phyloP scores from a whole-genome alignment of 1,284 basidiomycete species.

The Inonotus hispidus region DNA sequence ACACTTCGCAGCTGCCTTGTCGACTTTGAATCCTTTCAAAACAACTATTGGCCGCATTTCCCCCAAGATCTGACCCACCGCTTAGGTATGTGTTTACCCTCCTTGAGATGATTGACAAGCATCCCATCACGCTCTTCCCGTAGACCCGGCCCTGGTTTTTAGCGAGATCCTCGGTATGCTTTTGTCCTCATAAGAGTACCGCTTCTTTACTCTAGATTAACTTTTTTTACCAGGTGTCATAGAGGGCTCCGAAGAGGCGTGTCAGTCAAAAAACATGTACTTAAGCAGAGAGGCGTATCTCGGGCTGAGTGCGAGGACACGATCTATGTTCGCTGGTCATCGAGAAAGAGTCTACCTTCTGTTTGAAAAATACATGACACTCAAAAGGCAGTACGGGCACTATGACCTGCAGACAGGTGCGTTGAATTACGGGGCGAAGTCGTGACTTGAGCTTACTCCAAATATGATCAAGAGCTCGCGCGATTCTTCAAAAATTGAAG shows the following conservation, averaged over 20 bases:
- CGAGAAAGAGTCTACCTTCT: conserved; percentile 47
- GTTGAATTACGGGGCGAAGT: conserved; percentile 5
- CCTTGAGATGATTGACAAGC: not conserved
- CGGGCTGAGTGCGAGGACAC: conserved; percentile 42
- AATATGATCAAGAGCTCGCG: conserved; percentile 38
- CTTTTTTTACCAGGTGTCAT: conserved; percentile 47
- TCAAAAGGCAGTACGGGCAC: conserved; percentile 41
- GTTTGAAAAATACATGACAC: conserved; percentile 48
- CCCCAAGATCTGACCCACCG: conserved; percentile 48
- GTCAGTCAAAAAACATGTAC: conserved; percentile 31
- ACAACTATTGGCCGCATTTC: conserved; percentile 61
- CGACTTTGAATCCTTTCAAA: conserved; percentile 46
- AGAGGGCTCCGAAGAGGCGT: conserved; percentile 54
- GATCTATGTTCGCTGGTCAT: conserved; percentile 48
- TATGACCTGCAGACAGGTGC: conserved; percentile 63
- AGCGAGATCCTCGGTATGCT: conserved; percentile 58
- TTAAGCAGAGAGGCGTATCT: conserved; percentile 44
- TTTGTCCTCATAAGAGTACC: not conserved
- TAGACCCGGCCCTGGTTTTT: conserved; percentile 60
- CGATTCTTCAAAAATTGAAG: conserved; percentile 39
- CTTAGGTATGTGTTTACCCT: conserved; percentile 37
- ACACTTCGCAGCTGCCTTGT: conserved; percentile 30
- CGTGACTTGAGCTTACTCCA: not conserved
- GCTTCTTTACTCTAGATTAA: too few relatives aligned
- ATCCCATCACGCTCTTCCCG: not conserved